Evolutionary conservation across 495 filamentous ascomycete species (phyloP).

Genomic region (Aspergillus incahuasiensis): DNA sequence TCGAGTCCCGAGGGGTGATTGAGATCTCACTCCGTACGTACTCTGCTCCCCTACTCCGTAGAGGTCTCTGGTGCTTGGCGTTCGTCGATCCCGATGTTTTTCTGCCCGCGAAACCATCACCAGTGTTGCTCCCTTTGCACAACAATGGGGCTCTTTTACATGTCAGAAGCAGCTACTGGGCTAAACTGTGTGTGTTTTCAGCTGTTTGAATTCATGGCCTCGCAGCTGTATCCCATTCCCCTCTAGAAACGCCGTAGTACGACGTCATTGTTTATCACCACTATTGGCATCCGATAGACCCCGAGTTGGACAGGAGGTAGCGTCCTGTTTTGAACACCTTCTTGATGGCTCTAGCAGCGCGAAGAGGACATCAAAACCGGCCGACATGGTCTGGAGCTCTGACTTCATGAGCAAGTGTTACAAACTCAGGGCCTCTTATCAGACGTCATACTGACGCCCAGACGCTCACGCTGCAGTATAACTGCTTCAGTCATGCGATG

Average conservation of each 20-base stretch:
- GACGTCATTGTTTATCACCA: neutral
- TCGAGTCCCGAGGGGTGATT: too few relatives aligned
- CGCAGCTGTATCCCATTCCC: too few relatives aligned
- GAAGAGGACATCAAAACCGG: neutral
- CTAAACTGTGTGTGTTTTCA: too few relatives aligned
- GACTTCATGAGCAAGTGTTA: neutral
- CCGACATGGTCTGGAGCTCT: neutral
- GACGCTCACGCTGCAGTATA: neutral
- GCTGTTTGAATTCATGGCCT: neutral
- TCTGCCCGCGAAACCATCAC: too few relatives aligned
- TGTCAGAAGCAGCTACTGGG: too few relatives aligned
- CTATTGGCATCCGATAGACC: neutral
- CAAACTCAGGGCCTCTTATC: neutral
- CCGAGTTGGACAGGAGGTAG: neutral
- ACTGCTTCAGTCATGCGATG: neutral
- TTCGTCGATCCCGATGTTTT: too few relatives aligned
- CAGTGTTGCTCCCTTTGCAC: too few relatives aligned
- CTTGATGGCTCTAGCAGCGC: neutral
- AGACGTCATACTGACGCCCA: slow-evolving; percentile 6
- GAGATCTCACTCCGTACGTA: too few relatives aligned
- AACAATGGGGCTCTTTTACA: too few relatives aligned
- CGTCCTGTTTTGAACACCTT: neutral
- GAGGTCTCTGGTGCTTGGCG: too few relatives aligned
- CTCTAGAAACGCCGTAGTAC: too few relatives aligned
- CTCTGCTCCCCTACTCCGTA: too few relatives aligned